Conservation (phyloP, 2,329 filamentous ascomycete species). For the Trichoderma hamatum region DNA sequence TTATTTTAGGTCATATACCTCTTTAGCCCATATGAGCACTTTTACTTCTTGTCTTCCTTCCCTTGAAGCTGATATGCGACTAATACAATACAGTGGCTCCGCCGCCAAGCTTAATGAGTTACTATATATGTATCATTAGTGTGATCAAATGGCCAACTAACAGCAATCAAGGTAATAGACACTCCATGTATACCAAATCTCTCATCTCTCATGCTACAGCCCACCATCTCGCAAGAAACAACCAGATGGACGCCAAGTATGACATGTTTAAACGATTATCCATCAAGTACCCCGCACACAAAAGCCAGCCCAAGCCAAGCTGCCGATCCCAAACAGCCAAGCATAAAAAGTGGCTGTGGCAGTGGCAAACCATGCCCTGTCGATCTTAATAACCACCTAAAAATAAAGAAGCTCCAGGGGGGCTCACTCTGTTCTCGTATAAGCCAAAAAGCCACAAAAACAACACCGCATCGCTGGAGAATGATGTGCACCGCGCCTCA, state of each 20-base stretch:
- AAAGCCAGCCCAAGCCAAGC: not conserved
- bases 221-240: not conserved
- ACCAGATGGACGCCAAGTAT: not conserved
- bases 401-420: not conserved
- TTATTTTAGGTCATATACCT: no score
- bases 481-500: constrained; percentile 7
- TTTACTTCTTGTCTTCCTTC: no score
- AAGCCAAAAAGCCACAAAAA: not conserved
- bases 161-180: no score
- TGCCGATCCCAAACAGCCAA: not conserved
- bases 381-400: not conserved
- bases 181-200: not conserved
- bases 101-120: no score
- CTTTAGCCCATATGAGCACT: no score
- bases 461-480: not conserved
- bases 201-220: not conserved
- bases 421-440: not conserved
- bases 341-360: not conserved
- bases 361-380: not conserved
- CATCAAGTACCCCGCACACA: not conserved
- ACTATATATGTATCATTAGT: no score
- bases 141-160: not conserved
- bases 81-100: no score
- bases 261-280: not conserved
- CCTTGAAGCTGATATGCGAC: no score